Evolutionary conservation across 768 basidiomycete genomes (phyloP).

Genomic region (Termitomyces sp.): DNA sequence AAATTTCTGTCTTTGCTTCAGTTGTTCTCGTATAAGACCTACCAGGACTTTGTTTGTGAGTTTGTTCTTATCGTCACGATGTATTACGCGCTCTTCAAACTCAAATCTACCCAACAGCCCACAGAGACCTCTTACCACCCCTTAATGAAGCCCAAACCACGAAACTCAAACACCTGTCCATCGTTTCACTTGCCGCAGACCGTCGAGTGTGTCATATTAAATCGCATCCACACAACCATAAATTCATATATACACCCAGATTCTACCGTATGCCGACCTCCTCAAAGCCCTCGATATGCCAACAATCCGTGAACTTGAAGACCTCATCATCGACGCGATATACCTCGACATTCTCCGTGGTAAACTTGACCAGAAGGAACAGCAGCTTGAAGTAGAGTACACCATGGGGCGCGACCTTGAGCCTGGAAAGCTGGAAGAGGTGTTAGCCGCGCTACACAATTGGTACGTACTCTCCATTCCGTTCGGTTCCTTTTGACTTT

Average conservation of each 20-base stretch:
- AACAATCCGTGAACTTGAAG: slow-evolving; percentile 85
- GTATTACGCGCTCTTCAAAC: background rate
- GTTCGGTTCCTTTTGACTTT: background rate
- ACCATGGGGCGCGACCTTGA: slow-evolving; percentile 91
- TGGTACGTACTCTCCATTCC: slow-evolving; percentile 40
- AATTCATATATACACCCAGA: slow-evolving; percentile 31
- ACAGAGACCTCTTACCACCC: slow-evolving; percentile 59
- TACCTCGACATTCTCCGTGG: slow-evolving; percentile 87
- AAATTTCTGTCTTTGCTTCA: slow-evolving; percentile 63
- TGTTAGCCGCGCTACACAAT: slow-evolving; percentile 56
- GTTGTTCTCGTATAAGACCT: slow-evolving; percentile 88
- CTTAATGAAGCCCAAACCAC: slow-evolving; percentile 67
- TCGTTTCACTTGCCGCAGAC: slow-evolving; percentile 76
- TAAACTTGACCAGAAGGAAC: slow-evolving; percentile 89
- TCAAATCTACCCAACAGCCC: slow-evolving; percentile 34
- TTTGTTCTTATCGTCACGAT: slow-evolving; percentile 1
- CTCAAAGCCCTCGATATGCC: slow-evolving; percentile 67
- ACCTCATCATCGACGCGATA: slow-evolving; percentile 95
- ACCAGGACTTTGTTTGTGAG: slow-evolving; percentile 74
- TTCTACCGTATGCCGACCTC: slow-evolving; percentile 75
- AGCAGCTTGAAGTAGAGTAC: slow-evolving; percentile 87
- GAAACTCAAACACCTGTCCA: slow-evolving; percentile 91
- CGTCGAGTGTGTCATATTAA: slow-evolving; percentile 52
- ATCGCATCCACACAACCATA: background rate
- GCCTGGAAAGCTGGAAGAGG: slow-evolving; percentile 55